A percentile compares a stretch with the other conserved stretches of the same genome.
These are phyloP conservation scores for Phytophthora sansomeana DNA, from an alignment of 352 stramenopile species.

Conservation along the genomic window DNA sequence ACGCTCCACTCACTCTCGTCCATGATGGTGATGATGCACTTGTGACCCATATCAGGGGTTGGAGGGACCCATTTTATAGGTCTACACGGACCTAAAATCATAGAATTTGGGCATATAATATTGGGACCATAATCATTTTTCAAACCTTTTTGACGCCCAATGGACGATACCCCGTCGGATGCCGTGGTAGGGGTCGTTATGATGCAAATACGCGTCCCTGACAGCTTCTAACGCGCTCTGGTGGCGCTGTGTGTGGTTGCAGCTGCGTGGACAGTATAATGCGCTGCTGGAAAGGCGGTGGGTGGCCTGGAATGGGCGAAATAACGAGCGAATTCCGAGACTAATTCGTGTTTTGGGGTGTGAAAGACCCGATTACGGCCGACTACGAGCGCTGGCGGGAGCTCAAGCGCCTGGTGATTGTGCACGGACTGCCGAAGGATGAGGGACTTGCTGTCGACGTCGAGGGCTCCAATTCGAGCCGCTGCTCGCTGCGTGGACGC, in stretches of 20 bases:
- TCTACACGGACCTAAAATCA: too few relatives aligned
- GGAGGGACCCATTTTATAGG: not conserved
- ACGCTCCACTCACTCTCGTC: constrained; percentile 19
- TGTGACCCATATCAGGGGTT: not conserved
- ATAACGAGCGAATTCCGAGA: too few relatives aligned
- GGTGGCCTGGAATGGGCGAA: not conserved
- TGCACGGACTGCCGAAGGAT: constrained; percentile 73
- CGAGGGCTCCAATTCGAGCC: constrained; percentile 17
- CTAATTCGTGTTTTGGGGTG: too few relatives aligned
- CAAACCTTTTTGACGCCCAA: not conserved
- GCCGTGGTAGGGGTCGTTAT: not conserved
- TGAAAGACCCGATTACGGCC: constrained; percentile 45
- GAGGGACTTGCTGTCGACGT: constrained; percentile 26
- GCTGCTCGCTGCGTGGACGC: constrained; percentile 78
- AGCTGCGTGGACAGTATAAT: constrained; percentile 34
- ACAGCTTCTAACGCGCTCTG: not conserved
- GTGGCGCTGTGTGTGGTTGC: not conserved
- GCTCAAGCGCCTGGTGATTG: constrained; percentile 85
- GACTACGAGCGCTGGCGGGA: constrained; percentile 84
- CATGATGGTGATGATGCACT: not conserved
- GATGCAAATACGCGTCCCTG: not conserved
- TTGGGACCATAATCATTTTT: too few relatives aligned
- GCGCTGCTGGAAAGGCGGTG: constrained; percentile 28
- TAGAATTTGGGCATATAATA: too few relatives aligned
- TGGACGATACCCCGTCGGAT: not conserved